These are phyloP conservation scores for Pseudoturritis turrita DNA, from an alignment of 345 rosid genomes.

Conservation along the genomic window DNA sequence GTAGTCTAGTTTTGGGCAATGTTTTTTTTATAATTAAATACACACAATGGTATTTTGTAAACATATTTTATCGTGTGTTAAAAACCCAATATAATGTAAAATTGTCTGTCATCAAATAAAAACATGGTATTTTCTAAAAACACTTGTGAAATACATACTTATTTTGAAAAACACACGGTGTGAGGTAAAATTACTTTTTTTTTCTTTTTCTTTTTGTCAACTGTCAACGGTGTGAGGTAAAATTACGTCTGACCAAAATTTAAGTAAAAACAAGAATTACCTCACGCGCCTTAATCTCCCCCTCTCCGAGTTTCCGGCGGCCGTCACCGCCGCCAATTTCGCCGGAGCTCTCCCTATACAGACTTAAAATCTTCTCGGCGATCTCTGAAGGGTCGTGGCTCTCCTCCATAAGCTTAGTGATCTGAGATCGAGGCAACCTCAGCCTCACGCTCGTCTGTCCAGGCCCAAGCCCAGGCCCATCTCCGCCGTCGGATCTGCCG, in stretches of 20 bases:
- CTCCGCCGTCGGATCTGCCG: slow-evolving; percentile 19
- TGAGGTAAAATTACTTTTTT: too few species aligned
- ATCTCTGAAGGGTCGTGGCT: slow-evolving; percentile 59
- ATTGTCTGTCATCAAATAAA: too few species aligned
- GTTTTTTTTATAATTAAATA: too few species aligned
- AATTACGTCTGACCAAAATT: slow-evolving; percentile 5
- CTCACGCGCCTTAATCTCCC: slow-evolving; percentile 32
- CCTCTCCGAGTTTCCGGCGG: slow-evolving; percentile 5
- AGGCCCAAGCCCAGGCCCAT: slow-evolving; percentile 9
- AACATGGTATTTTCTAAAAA: too few species aligned
- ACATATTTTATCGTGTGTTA: too few species aligned
- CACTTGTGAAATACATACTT: too few species aligned
- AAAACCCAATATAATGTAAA: too few species aligned
- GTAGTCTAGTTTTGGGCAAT: too few species aligned
- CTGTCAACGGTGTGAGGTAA: too few species aligned
- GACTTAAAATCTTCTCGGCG: slow-evolving; percentile 60
- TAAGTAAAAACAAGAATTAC: slow-evolving; percentile 22
- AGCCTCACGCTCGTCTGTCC: slow-evolving; percentile 51
- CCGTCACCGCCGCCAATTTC: neutral
- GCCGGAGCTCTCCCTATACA: slow-evolving; percentile 36
- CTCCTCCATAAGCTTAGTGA: slow-evolving; percentile 64
- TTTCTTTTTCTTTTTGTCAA: too few species aligned
- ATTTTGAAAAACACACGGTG: too few species aligned
- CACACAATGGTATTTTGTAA: too few species aligned
- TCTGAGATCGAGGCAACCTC: slow-evolving; percentile 64